Evolutionary conservation across 2,329 filamentous ascomycete genomes (phyloP).

Genomic region (Hymenoscyphus albidus): DNA sequence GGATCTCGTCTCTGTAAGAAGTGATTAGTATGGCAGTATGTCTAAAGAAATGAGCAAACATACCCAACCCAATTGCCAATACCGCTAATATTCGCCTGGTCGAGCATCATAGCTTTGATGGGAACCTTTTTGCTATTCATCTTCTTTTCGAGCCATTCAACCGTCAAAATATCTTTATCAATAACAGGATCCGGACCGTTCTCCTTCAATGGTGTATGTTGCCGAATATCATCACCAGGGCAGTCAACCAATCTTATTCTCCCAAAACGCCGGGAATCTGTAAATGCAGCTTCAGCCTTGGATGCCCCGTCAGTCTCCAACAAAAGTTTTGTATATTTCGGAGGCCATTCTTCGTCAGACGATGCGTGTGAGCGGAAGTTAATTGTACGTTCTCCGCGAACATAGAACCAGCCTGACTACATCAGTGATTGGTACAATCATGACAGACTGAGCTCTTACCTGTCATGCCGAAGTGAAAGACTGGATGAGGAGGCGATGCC

Average conservation of each 20-base stretch:
- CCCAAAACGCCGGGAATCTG: slow-evolving; percentile 75
- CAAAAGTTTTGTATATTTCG: slow-evolving; percentile 84
- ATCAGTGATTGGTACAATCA: slow-evolving; percentile 14
- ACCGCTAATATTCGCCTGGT: slow-evolving; percentile 84
- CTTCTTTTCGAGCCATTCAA: slow-evolving; percentile 68
- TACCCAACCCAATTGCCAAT: slow-evolving; percentile 94
- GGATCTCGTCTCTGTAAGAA: slow-evolving; percentile 67
- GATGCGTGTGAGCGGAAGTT: slow-evolving; percentile 67
- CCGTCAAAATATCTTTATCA: slow-evolving; percentile 72
- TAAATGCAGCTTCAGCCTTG: slow-evolving; percentile 67
- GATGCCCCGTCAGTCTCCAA: slow-evolving; percentile 58
- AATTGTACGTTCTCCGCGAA: slow-evolving; percentile 70
- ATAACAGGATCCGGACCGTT: slow-evolving; percentile 92
- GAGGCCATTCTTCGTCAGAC: slow-evolving; percentile 70
- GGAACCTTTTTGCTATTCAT: slow-evolving; percentile 76
- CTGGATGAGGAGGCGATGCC: slow-evolving; percentile 72
- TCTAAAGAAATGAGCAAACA: slow-evolving; percentile 24
- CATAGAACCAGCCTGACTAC: slow-evolving; percentile 71
- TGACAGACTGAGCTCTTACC: slow-evolving; percentile 37
- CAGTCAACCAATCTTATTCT: slow-evolving; percentile 81
- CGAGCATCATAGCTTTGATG: slow-evolving; percentile 81
- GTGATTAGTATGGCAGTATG: slow-evolving; percentile 7
- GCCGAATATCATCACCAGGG: slow-evolving; percentile 69
- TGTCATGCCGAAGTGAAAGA: slow-evolving; percentile 83
- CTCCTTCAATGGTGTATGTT: slow-evolving; percentile 74